Evolutionary conservation across 495 filamentous ascomycete species (phyloP).

Genomic region (Durotheca rogersii): DNA sequence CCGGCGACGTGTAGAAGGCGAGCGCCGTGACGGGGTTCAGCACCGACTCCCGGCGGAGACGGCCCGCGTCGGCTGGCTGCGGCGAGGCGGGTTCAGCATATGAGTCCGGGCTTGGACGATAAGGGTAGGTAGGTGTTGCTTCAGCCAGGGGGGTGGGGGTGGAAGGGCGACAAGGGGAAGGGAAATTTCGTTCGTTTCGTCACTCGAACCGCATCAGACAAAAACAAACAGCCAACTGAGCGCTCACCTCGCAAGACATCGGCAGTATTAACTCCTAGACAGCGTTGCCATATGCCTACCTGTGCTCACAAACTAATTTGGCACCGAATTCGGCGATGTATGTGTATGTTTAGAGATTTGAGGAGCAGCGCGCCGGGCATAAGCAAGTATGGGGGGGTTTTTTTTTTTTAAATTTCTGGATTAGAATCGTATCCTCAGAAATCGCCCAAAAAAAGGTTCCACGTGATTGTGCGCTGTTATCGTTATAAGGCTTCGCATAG

Average conservation of each 20-base stretch:
- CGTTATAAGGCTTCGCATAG: too few species aligned
- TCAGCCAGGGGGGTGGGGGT: too few species aligned
- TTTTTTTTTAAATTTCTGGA: too few species aligned
- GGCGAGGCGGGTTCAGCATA: slow-evolving; percentile 17
- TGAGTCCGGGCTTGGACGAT: not conserved
- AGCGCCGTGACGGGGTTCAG: slow-evolving; percentile 61
- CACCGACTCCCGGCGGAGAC: slow-evolving; percentile 38
- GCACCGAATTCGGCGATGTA: not conserved
- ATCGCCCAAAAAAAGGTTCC: too few species aligned
- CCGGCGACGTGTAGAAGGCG: slow-evolving; percentile 42
- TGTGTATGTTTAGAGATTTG: too few species aligned
- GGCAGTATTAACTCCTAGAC: slow-evolving; percentile 6
- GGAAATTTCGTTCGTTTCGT: slow-evolving; percentile 6
- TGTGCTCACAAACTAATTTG: not conserved
- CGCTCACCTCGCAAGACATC: slow-evolving; percentile 35
- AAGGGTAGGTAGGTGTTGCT: too few species aligned
- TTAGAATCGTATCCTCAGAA: too few species aligned
- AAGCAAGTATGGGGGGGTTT: too few species aligned
- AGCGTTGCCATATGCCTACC: slow-evolving; percentile 17
- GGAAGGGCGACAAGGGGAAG: slow-evolving; percentile 1
- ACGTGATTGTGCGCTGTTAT: too few species aligned
- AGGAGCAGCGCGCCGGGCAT: too few species aligned
- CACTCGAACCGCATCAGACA: too few species aligned
- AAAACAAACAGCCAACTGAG: not conserved
- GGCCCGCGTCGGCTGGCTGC: slow-evolving; percentile 10